phyloP scores from a whole-genome alignment of 1,284 basidiomycete species.

The Serendipita sp. region DNA sequence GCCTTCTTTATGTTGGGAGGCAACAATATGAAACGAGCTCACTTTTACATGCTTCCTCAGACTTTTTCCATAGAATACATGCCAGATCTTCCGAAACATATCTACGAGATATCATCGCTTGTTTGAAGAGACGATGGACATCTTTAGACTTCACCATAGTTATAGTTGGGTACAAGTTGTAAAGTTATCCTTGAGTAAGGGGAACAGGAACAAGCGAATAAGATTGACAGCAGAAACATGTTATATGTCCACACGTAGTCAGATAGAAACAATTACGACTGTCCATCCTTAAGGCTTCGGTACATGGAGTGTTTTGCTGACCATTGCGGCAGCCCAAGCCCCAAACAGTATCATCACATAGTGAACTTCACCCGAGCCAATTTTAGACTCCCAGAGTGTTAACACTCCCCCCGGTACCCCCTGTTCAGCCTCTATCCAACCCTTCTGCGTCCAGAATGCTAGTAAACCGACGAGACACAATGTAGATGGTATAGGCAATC shows the following conservation, averaged over 20 bases:
- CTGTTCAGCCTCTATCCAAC: slow-evolving; percentile 64
- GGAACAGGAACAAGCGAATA: background rate
- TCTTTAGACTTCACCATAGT: slow-evolving; percentile 38
- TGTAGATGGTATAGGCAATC: slow-evolving; percentile 89
- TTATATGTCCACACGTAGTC: slow-evolving; percentile 2
- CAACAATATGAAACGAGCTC: background rate
- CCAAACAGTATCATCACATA: slow-evolving; percentile 58
- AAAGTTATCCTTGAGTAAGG: background rate
- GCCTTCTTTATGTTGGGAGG: background rate
- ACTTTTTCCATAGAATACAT: slow-evolving; percentile 49
- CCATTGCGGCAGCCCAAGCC: slow-evolving; percentile 84
- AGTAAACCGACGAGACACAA: slow-evolving; percentile 70
- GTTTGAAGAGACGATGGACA: slow-evolving; percentile 60
- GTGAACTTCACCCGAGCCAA: slow-evolving; percentile 72
- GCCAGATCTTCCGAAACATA: slow-evolving; percentile 48
- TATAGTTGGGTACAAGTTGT: background rate
- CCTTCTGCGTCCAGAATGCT: slow-evolving; percentile 70
- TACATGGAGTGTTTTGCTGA: slow-evolving; percentile 82
- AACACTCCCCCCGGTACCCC: slow-evolving; percentile 65
- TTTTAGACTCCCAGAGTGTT: slow-evolving; percentile 54
- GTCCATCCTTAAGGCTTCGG: slow-evolving; percentile 43
- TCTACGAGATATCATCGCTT: slow-evolving; percentile 57
- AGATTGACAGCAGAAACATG: background rate
- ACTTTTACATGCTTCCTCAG: slow-evolving; percentile 49
- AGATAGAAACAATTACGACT: background rate